Base-by-base conservation (phyloP, 2,329 filamentous ascomycete species). In the Dactylonectria estremocensis region DNA sequence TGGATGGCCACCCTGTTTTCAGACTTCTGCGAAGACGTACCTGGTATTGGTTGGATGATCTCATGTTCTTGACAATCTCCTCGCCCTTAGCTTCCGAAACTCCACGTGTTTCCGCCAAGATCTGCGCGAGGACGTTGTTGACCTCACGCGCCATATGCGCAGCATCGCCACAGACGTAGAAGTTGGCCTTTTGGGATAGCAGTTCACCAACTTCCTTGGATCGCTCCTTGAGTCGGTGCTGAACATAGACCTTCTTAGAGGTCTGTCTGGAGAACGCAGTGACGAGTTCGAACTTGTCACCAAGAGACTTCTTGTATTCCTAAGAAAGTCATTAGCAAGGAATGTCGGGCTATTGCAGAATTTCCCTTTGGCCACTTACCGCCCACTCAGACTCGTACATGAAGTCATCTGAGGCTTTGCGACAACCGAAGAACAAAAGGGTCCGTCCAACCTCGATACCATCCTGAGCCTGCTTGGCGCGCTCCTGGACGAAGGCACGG, bases 101-200 rank as follows among this genome's bases (percentile, higher is more conserved):
- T 57, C 92, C 92, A 61, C 96, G 90, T 81, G 97, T 89, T 79
- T 95, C 90, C 28, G 95, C 87, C 74, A 99, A 91, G 77, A 98
- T 97, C 79, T 97, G 91, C 28, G 88, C 92, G 49, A 99, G 87
- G n/a, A 94, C 90, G 24, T 91, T 87, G 80, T 97, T 98, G 77
- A 98, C 95, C 80, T 97, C 95, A 65, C 95, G 91, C 53, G 95
- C 95, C 95, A 98, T 98, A 85, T 97, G 95, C 64, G 96, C 93
- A 1, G 97, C 97, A 79, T 99, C 96, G 83, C 96, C 96, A 77
- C 97, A 99, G 66, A 99, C 95, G 81, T 99, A 99, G 81, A 99
- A 95, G 83, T 96, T 98, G 5, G 94, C 96, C 80, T 95, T 93
- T 81, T 95, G 87, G 73, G 92, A 87, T 10, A 99, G 87, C 1